Evolutionary conservation across 2,329 filamentous ascomycete species (phyloP).

Genomic region (Meredithiella fracta): DNA sequence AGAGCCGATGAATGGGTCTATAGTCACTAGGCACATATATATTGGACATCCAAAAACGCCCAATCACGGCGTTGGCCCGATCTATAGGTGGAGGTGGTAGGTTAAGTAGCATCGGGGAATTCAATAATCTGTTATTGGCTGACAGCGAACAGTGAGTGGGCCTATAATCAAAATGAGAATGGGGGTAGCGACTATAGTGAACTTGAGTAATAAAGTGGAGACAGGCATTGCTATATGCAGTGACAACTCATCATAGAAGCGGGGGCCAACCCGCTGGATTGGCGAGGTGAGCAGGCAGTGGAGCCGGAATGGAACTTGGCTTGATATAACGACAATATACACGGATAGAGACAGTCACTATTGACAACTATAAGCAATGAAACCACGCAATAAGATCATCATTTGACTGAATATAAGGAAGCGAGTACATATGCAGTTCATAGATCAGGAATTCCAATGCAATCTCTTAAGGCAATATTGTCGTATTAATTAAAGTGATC

Average conservation of each 20-base stretch:
- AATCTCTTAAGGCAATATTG: not conserved
- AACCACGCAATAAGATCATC: no score
- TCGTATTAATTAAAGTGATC: not conserved
- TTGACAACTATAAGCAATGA: no score
- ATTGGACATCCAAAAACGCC: not conserved
- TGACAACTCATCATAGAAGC: not conserved
- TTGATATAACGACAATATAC: no score
- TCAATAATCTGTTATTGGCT: not conserved
- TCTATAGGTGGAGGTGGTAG: not conserved
- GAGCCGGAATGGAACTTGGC: not conserved
- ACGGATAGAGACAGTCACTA: no score
- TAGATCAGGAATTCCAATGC: no score
- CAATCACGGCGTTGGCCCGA: not conserved
- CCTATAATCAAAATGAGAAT: not conserved
- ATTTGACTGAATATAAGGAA: no score
- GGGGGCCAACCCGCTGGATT: not conserved
- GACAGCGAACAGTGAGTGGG: not conserved
- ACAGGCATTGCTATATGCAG: not conserved
- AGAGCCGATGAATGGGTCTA: not conserved
- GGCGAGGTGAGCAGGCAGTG: not conserved
- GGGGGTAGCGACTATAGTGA: no score
- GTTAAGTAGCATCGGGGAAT: not conserved
- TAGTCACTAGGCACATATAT: not conserved
- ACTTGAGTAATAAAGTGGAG: not conserved
- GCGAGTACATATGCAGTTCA: no score